Conservation (phyloP, 768 basidiomycete species). For the Boletus rubroflammeus region DNA sequence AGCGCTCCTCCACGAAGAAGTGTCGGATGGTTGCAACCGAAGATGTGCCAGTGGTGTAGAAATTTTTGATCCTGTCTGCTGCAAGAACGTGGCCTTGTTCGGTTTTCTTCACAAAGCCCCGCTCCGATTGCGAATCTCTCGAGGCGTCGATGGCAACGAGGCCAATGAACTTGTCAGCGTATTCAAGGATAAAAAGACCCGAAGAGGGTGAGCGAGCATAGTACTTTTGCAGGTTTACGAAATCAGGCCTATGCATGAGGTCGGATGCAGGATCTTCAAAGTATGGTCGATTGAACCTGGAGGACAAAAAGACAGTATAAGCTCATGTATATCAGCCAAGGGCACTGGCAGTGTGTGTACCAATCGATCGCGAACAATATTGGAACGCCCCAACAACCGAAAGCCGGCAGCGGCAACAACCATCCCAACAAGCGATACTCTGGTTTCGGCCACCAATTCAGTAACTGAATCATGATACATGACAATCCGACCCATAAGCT, state of each 20-base stretch:
- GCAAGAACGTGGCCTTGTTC: constrained; percentile 12
- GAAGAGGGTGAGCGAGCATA: constrained; percentile 62
- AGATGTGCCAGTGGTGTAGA: constrained; percentile 36
- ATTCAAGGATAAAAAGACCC: constrained; percentile 69
- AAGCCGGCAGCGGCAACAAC: constrained; percentile 59
- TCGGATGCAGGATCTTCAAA: constrained; percentile 56
- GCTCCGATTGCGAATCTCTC: constrained; percentile 34
- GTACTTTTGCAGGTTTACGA: constrained; percentile 47
- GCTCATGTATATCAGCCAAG: background rate
- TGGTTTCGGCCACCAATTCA: constrained; percentile 66
- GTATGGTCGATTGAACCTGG: constrained; percentile 65
- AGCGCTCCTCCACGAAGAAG: constrained; percentile 67
- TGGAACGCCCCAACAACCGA: constrained; percentile 60
- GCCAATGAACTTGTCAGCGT: constrained; percentile 55
- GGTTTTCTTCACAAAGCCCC: constrained; percentile 22
- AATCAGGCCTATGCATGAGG: constrained; percentile 53
- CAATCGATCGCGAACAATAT: constrained; percentile 69
- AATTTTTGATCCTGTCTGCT: constrained; percentile 11
- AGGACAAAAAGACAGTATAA: background rate
- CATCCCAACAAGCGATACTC: constrained; percentile 45
- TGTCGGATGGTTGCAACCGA: constrained; percentile 66
- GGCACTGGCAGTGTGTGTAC: constrained; percentile 39
- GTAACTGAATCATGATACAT: constrained; percentile 51
- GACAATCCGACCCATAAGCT: constrained; percentile 61
- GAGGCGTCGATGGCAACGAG: constrained; percentile 69